Evolutionary conservation across 2,329 filamentous ascomycete species (phyloP), one percentile per base, ranked within the genome.

Genomic region (Dothistroma septosporum): DNA sequence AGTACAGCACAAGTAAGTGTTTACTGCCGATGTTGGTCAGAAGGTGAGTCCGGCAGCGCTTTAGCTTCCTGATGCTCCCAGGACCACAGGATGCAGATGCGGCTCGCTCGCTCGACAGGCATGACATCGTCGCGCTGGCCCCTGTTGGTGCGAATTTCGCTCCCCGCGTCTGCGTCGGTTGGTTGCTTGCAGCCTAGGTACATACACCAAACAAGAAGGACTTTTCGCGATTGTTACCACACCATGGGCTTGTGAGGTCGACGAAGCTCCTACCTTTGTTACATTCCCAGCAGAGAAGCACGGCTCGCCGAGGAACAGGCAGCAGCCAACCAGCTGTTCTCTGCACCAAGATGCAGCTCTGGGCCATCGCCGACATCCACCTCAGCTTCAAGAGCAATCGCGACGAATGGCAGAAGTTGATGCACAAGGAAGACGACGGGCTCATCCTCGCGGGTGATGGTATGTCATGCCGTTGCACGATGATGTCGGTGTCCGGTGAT

Each of bases 301-400:
- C 33, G 28, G 28, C 24, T 32, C 28, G 21, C 41, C 24, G 14
- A 35, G 19, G 19, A 53, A 14, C 16, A 47, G 35, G 28, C 35
- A 47, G 48, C 7, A 47, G 48, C 7, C 52, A 31, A 21, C 32
- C 22, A 28, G 54, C 54, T 35, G 31, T 31, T 33, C 48, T 11
- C 48, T 49, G 24, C 54, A 16, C 48, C 53, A 64, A 58, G 22
- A 65, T 65, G 63, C 37, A 61, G 54, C 72, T 80, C n/a, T 79
- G 75, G 70, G 78, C 77, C 31, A 79, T 80, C 60, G 69, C 73
- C 64, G 78, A 80, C 67, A 75, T 80, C 47, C 78, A 80, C 63
- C 71, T 80, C 60, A 78, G 76, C 21, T 79, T 76, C 74, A 78
- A 79, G 61, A 70, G 68, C 57, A 80, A 80, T 60, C 73, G 74